Base-by-base conservation (phyloP, 345 rosid species). In the Bruguiera sexangula region DNA sequence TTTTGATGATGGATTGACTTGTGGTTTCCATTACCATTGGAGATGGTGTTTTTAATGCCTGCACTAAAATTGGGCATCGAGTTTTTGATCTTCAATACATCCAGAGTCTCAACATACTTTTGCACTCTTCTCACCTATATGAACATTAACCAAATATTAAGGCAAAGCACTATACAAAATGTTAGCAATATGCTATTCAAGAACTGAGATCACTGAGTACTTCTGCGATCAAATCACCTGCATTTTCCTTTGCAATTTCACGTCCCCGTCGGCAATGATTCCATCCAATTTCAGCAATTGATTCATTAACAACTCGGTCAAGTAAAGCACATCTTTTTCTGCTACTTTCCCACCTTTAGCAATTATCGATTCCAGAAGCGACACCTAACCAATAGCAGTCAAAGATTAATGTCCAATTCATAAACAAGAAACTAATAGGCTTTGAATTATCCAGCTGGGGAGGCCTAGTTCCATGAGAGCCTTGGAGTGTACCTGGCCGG, bases 91-190 rank as follows among this genome's bases (percentile, higher is more conserved):
- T 92, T 96, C 80, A 96, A 82, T 76, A 78, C 64, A 79, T 96
- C 99, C 60, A 96, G 74, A 37, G 92, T 86, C 75, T 96, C 98
- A 0, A 96, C 99, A 75, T 80, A 96, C 75, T 85, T 89, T 65
- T 96, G 99, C 62, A 96, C 98, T 85, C 98, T 92, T 60, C 66
- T 84, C 81, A 92, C 99, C 99, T 94, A n/a, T 61, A 81, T 18
- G 46, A 34, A 58, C 39, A 76, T 54, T 55, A 39, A 34, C 32
- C 37, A 68, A 22, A n/a, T 16, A 34, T 8, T 8, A 50, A 36
- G 18, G 6, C 15, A 3, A 11, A 10, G 54, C 36, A 43, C 26
- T 24, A 46, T 36, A 62, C n/a, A 66, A 37, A 27, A 36, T 3
- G 19, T 2, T 8, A 22, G 62, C 11, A 26, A 6, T 22, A 31